Conservation (phyloP, 768 basidiomycete species). For the Rhizopogon rudus region DNA sequence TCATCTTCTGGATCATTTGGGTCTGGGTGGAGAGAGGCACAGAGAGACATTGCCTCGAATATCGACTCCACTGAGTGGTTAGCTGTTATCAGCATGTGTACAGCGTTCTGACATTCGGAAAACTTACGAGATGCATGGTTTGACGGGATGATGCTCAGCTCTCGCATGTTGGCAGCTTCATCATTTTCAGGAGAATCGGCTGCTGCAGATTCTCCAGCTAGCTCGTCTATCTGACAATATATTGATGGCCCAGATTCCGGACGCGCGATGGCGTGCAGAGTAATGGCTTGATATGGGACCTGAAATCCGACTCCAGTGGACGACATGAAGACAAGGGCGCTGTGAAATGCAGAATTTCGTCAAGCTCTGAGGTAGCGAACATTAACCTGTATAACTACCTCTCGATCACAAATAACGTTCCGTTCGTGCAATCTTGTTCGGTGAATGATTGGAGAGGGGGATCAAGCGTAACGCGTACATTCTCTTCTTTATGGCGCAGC, state of each 20-base stretch:
- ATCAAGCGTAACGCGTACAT: slow-evolving; percentile 64
- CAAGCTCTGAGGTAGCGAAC: slow-evolving; percentile 1
- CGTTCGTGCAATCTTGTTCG: slow-evolving; percentile 44
- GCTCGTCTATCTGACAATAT: slow-evolving; percentile 92
- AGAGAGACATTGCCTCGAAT: slow-evolving; percentile 81
- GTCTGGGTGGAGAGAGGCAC: slow-evolving; percentile 85
- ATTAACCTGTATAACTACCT: slow-evolving; percentile 44
- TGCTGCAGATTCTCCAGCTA: slow-evolving; percentile 29
- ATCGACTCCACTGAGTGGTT: slow-evolving; percentile 64
- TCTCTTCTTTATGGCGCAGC: slow-evolving; percentile 66
- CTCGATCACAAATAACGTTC: slow-evolving; percentile 81
- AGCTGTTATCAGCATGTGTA: slow-evolving; percentile 1
- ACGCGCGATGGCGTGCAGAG: slow-evolving; percentile 89
- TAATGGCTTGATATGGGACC: slow-evolving; percentile 85
- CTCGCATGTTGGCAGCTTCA: slow-evolving; percentile 60
- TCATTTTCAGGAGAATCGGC: slow-evolving; percentile 29
- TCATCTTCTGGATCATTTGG: slow-evolving; percentile 35
- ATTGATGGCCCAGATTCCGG: slow-evolving; percentile 61
- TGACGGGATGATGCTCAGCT: slow-evolving; percentile 72
- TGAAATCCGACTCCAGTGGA: slow-evolving; percentile 69
- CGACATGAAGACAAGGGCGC: slow-evolving; percentile 76
- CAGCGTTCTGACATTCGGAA: background rate
- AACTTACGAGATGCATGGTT: slow-evolving; percentile 54
- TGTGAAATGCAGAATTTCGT: slow-evolving; percentile 21
- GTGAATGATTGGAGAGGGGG: slow-evolving; percentile 63